Evolutionary conservation across 306 rosid genomes (phyloP), one percentile per base, ranked within the genome.

Genomic region (Medicago truncatula): DNA sequence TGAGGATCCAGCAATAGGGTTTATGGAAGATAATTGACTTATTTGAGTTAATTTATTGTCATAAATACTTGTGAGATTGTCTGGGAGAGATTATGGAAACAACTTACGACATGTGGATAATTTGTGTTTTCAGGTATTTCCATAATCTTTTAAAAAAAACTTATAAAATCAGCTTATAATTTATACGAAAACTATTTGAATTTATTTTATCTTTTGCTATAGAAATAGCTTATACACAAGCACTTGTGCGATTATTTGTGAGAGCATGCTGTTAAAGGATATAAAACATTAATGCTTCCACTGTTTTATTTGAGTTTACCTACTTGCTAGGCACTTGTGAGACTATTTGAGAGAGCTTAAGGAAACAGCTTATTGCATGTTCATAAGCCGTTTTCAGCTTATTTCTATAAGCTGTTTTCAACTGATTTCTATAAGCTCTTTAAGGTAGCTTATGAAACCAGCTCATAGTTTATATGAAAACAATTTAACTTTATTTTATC

Each of bases 1-100:
- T 20, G 62, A 65, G 28, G 70, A 67, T 49, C 74, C 64, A 44
- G 31, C 43, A 20, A 14, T 62, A 54, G 46, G 54, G n/a, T 75
- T 64, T 49, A 5, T 75, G 38, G n/a, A 68, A 75, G 67, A 75
- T 59, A 16, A 23, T 23, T 2, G 9, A 58, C 38, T 23, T 58
- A 21, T 58, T 58, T 58, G 36, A 23, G 64, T 1, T 28, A 28
- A 28, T 28, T 28, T 28, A 28, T 4, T 28, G 3, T 4, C 31
- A 28, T 28, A 28, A 28, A 28, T 28, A 28, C 31, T 28, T 28
- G 31, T 3, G 38, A 59, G 38, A 11, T 39, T 25, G 16, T 58
- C 23, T 2, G 3, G 1, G 64, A 12, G 38, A 13, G 64, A 2
- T 58, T 23, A 25, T 23, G 34, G 15, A 58, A 11, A 31, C 36